Evolutionary conservation across 495 filamentous ascomycete genomes (phyloP), one percentile per base, ranked within the genome.

Genomic region (Polyplosphaeria fusca): DNA sequence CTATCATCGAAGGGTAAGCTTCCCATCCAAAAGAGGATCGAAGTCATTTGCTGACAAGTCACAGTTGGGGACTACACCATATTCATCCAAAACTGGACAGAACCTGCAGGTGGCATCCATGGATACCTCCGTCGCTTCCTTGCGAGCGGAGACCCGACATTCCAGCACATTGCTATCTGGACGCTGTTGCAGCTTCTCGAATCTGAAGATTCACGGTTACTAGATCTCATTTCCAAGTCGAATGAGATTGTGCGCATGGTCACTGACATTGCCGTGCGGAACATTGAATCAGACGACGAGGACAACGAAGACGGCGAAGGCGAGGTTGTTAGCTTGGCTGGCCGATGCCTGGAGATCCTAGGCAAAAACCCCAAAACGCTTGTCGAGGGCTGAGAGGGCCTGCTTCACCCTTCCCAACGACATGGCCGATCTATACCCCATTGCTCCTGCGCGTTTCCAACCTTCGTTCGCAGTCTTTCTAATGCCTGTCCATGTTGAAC

Each of bases 81-180:
- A 59, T 98, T 98, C 70, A 84, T 96, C 24, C 84, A 91, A 55
- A 86, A 92, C 71, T 98, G 93, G 93, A 83, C 78, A 20, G 86
- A 94, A 64, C 93, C 93, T 2, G 85, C 90, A 54, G 92, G 90
- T 50, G 93, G 93, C 24, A 95, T 98, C 57, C 90, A 95, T 68
- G 92, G 93, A 45, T 98, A 98, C 67, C 78, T 98, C 18, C 86
- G 82, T 55, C 83, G 93, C 44, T 98, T 98, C 76, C 81, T 98
- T 4, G 88, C 85, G 19, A 95, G 89, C 66, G 91, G 89, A 37
- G 93, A 98, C 68, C 85, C 94, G 12, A 98, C 93, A 1, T 98
- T 98, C 77, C 93, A 98, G 69, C 93, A 98, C 70, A 98, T 98
- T 64, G 92, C 93, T 30, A 96, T 96, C 61, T 98, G 93, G 93